Evolutionary conservation across 106 monocot species (phyloP), one percentile per base, ranked within the genome.

Genomic region (Apostasia shenzhenica): DNA sequence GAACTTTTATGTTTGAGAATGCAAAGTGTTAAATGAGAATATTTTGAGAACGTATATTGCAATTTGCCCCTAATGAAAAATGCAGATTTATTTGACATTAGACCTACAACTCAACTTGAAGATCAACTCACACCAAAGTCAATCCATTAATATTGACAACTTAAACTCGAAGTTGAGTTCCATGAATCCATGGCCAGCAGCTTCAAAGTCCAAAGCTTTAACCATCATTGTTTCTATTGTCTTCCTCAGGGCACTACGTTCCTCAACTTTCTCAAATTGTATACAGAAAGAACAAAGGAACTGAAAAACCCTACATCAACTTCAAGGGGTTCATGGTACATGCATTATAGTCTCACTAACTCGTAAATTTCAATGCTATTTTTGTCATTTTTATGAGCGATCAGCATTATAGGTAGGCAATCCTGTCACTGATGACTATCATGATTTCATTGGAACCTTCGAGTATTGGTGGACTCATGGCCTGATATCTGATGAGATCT

Each of bases 401-500:
- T 57, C 11, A 7, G 5, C 7, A 47, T 61, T 76, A 5, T 40
- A 95, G 95, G 95, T 95, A 41, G 95, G 95, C 3, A 95, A 95
- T 70, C 91, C 59, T 1, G 91, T 95, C 2, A 91, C 84, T 2
- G 86, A 95, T 66, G 95, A 95, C 66, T 86, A 80, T 67, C 63
- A 88, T 57, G 95, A 95, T 55, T 88, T 71, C 40, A 63, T 95
- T 3, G 95, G 95, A 46, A 84, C 85, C 0, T 91, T 91, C 40
- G 88, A 95, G 84, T 95, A 88, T 75, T 91, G 86, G 88, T 95
- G 95, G 95, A 91, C 82, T 78, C 95, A 95, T 63, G 95, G 88
- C 3, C 60, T 95, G 39, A 91, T 91, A 48, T 95, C 91, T 4
- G 91, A 91, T 51, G 49, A 66, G 11, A 86, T 26, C 9, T 92